Evolutionary conservation across 805 yeast genomes (phyloP).

Genomic region (Pichia californica): DNA sequence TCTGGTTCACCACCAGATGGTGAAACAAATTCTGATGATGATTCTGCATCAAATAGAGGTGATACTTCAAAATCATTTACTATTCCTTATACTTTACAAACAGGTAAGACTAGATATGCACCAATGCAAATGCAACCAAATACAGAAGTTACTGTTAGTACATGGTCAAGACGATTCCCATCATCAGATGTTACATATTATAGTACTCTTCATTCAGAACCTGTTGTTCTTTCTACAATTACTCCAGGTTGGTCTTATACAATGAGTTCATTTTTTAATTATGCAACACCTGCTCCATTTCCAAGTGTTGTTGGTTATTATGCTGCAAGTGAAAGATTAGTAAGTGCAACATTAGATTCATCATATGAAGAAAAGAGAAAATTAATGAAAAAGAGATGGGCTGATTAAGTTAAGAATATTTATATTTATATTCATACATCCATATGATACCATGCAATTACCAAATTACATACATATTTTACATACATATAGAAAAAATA

Average conservation of each 20-base stretch:
- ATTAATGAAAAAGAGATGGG: slow-evolving; percentile 27
- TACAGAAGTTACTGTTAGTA: slow-evolving; percentile 53
- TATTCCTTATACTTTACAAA: slow-evolving; percentile 69
- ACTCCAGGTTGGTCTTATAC: slow-evolving; percentile 86
- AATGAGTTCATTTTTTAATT: slow-evolving; percentile 54
- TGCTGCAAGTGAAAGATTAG: slow-evolving; percentile 50
- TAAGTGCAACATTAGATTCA: slow-evolving; percentile 27
- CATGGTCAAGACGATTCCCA: slow-evolving; percentile 62
- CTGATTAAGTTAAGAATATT: slow-evolving; percentile 19
- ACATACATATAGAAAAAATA: too few species aligned
- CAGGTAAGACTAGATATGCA: slow-evolving; percentile 74
- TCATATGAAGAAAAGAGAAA: slow-evolving; percentile 18
- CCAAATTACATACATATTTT: too few species aligned
- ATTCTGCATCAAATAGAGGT: slow-evolving; percentile 15
- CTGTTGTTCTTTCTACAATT: slow-evolving; percentile 50
- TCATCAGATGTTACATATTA: slow-evolving; percentile 63
- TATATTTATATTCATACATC: too few species aligned
- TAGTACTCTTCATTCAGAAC: slow-evolving; percentile 38
- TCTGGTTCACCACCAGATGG: slow-evolving; percentile 40
- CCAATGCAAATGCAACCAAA: slow-evolving; percentile 94
- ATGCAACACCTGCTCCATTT: slow-evolving; percentile 63
- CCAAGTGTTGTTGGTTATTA: slow-evolving; percentile 61
- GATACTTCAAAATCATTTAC: slow-evolving; percentile 49
- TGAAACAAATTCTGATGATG: slow-evolving; percentile 33
- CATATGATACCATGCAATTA: too few species aligned